A percentile compares a stretch with the other conserved stretches of the same genome.
These are phyloP conservation scores for Neurospora africana DNA, from an alignment of 495 filamentous ascomycete species.

Conservation along the genomic window DNA sequence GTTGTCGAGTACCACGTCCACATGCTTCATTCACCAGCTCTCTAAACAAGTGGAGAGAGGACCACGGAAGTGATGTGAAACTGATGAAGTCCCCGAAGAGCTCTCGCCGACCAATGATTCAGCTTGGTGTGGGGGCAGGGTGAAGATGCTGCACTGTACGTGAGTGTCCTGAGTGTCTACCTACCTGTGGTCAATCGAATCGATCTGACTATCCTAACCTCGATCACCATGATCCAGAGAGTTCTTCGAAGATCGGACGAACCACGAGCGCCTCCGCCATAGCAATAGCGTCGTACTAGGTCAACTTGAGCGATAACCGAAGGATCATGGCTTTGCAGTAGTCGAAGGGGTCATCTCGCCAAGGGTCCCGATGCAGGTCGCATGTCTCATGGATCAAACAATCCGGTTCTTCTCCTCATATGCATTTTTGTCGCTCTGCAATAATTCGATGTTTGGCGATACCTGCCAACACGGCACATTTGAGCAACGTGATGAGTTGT, in stretches of 20 bases:
- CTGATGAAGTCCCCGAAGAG: background rate
- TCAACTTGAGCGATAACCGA: background rate
- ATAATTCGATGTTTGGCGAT: background rate
- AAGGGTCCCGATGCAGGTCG: background rate
- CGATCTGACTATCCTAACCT: background rate
- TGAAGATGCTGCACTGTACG: background rate
- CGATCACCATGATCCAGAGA: background rate
- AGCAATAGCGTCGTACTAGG: background rate
- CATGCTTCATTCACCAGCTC: background rate
- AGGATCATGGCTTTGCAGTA: background rate
- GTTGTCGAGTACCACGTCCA: background rate
- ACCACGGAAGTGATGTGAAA: background rate
- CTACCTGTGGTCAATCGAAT: background rate
- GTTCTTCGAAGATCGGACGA: background rate
- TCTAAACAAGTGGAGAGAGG: background rate
- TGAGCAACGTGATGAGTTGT: background rate
- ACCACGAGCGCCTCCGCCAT: background rate
- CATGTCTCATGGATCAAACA: background rate
- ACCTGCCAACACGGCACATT: background rate
- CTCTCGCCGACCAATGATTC: background rate
- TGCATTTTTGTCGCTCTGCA: background rate
- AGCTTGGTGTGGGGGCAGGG: background rate
- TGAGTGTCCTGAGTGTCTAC: background rate
- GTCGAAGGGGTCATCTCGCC: background rate
- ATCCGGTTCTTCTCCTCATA: background rate